Base-by-base conservation (phyloP, 148 eudicot genomes). In the Limonium bicolor region DNA sequence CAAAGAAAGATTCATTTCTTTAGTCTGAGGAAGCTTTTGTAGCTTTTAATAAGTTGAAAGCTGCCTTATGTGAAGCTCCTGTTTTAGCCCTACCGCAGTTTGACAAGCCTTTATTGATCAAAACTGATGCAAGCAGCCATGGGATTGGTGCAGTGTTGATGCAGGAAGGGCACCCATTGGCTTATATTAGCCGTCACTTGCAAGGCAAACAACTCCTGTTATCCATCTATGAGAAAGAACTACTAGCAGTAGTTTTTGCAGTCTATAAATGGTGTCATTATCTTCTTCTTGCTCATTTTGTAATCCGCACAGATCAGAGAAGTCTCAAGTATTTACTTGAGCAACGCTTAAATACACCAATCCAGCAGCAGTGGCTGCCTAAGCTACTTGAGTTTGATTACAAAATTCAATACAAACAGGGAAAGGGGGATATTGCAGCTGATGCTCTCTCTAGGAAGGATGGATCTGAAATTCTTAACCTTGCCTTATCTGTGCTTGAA, bases 331-430 rank as follows among this genome's bases (percentile, higher is more conserved):
- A 14, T 29, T 13, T 46, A 1, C 13, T 46, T 4, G 31, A 29
- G 2, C 36, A 46, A 16, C 16, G 8, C 7, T 6, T 46, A 2
- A 26, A 9, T 4, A 46, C 51, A 1, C 51, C 7, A 0, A 7
- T 28, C 5, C 51, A 46, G 12, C 23, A 29, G 0, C 7, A 6
- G 6, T 27, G 33, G 20, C 1, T 8, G 1, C 0, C 33, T 1
- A 46, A 46, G 50, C 12, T 46, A n/a, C 28, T 46, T 4, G 51
- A 6, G 27, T 30, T 28, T 14, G 20, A 17, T 16, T 46, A 17
- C 30, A 25, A 22, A 0, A 46, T 46, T 10, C 6, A 21, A 1
- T 42, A 21, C 27, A 42, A 42, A n/a, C 9, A 7, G 6, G 47
- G 29, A 0, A 9, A 20, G 22, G 43, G 7, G 21, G 20, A 39